These are phyloP conservation scores for Nakazawaea ambrosiae DNA, from an alignment of 805 yeast species.

Conservation along the genomic window DNA sequence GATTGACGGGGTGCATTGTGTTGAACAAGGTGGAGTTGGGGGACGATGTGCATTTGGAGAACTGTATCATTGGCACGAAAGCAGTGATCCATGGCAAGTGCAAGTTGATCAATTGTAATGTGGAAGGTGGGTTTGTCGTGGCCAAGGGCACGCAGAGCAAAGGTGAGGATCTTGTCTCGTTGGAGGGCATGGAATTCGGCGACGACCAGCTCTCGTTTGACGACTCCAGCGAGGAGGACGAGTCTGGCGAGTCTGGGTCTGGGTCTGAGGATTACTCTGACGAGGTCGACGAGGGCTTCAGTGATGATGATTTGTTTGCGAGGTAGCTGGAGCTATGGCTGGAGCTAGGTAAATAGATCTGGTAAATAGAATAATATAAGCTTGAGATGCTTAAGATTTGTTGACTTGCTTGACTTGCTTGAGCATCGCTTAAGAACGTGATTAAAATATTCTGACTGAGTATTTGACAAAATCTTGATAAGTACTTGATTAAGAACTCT, in stretches of 20 bases:
- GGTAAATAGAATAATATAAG: too few relatives aligned
- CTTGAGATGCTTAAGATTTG: too few relatives aligned
- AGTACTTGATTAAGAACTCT: too few relatives aligned
- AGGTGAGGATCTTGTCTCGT: slow-evolving; percentile 27
- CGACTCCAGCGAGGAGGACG: slow-evolving; percentile 20
- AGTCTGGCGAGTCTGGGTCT: slow-evolving; percentile 26
- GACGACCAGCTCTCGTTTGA: slow-evolving; percentile 17
- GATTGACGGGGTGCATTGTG: slow-evolving; percentile 80
- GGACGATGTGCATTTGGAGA: slow-evolving; percentile 76
- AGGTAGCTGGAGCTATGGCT: slow-evolving; percentile 3
- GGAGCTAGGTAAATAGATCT: not conserved
- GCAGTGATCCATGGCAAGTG: slow-evolving; percentile 60
- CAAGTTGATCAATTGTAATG: slow-evolving; percentile 71
- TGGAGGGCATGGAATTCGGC: slow-evolving; percentile 19
- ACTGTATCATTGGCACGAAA: slow-evolving; percentile 73
- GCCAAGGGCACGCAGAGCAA: slow-evolving; percentile 41
- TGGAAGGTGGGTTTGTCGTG: slow-evolving; percentile 75
- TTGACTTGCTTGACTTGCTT: too few relatives aligned
- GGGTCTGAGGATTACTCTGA: slow-evolving; percentile 31
- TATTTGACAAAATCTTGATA: too few relatives aligned
- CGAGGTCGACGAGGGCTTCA: slow-evolving; percentile 50
- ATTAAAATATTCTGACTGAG: too few relatives aligned
- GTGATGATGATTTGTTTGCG: slow-evolving; percentile 31
- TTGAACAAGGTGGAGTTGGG: slow-evolving; percentile 65
- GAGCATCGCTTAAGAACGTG: too few relatives aligned